phyloP scores from a whole-genome alignment of 129 eudicot species.

The Flaveria trinervia region DNA sequence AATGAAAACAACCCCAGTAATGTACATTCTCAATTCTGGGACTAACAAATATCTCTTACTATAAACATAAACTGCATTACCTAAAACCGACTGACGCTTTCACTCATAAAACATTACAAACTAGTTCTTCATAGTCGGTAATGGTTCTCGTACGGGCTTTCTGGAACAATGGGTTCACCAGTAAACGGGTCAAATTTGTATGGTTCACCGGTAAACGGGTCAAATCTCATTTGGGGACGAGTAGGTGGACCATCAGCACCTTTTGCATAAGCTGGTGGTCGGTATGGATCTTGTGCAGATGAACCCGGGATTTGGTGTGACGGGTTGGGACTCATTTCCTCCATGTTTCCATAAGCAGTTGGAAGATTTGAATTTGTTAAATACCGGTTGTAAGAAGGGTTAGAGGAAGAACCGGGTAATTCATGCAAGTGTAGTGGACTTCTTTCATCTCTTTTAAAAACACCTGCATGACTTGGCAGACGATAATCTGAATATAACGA shows the following conservation, averaged over 20 bases:
- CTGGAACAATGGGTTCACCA: conserved; percentile 81
- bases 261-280: conserved; percentile 38
- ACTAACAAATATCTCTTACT: conserved; percentile 17
- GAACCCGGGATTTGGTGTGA: conserved; percentile 39
- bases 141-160: conserved; percentile 32
- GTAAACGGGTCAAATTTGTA: conserved; percentile 96
- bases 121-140: conserved; percentile 25
- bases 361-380: conserved; percentile 30
- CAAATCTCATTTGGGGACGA: conserved; percentile 73
- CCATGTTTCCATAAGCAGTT: conserved; percentile 32
- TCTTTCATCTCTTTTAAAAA: conserved; percentile 46
- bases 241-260: conserved; percentile 37
- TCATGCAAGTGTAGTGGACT: conserved; percentile 36
- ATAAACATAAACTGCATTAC: conserved; percentile 23
- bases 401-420: conserved; percentile 39
- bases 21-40: conserved; percentile 34
- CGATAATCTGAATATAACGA: conserved; percentile 45
- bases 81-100: background rate
- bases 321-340: conserved; percentile 43
- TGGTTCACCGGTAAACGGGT: conserved; percentile 85
- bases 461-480: conserved; percentile 45
- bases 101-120: conserved; percentile 17
- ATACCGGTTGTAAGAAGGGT: conserved; percentile 36
- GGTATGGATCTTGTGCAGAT: conserved; percentile 35
- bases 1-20: conserved; percentile 27